phyloP scores from a whole-genome alignment of 208 protist genomes.

The Eutreptiella sp. region DNA sequence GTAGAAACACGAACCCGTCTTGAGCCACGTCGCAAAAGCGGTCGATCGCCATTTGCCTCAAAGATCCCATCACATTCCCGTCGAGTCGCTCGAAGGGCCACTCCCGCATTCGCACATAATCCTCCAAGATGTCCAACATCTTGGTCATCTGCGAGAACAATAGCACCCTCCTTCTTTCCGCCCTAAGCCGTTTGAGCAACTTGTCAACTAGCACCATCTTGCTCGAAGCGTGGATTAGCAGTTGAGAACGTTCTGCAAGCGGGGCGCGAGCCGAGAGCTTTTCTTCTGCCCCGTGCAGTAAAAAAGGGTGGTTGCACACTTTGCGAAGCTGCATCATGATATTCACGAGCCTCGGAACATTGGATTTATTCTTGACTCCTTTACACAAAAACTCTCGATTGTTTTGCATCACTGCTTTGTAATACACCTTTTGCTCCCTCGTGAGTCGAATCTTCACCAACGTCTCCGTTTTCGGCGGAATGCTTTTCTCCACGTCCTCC shows the following conservation, averaged over 20 bases:
- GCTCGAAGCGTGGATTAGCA: constrained; percentile 34
- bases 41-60: background rate
- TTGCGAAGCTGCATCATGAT: constrained; percentile 77
- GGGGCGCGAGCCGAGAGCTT: too few relatives aligned
- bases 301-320: constrained; percentile 67
- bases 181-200: constrained; percentile 24
- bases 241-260: constrained; percentile 9
- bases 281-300: constrained; percentile 48
- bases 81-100: constrained; percentile 24
- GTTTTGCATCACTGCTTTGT: constrained; percentile 85
- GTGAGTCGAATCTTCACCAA: constrained; percentile 86
- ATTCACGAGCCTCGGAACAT: constrained; percentile 50
- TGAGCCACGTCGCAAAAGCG: constrained; percentile 11
- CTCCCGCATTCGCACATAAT: background rate
- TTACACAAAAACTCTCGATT: constrained; percentile 86
- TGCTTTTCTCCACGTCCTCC: constrained; percentile 88
- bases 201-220: constrained; percentile 61
- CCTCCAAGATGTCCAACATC: constrained; percentile 31
- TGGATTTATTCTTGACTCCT: constrained; percentile 9
- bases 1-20: constrained; percentile 63
- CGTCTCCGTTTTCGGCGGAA: constrained; percentile 94
- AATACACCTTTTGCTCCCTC: constrained; percentile 86
- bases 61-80: background rate
- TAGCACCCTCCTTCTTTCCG: constrained; percentile 9
- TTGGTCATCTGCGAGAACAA: constrained; percentile 35